phyloP scores from a whole-genome alignment of 1,284 basidiomycete species.

The Anthracocystis walkeri region DNA sequence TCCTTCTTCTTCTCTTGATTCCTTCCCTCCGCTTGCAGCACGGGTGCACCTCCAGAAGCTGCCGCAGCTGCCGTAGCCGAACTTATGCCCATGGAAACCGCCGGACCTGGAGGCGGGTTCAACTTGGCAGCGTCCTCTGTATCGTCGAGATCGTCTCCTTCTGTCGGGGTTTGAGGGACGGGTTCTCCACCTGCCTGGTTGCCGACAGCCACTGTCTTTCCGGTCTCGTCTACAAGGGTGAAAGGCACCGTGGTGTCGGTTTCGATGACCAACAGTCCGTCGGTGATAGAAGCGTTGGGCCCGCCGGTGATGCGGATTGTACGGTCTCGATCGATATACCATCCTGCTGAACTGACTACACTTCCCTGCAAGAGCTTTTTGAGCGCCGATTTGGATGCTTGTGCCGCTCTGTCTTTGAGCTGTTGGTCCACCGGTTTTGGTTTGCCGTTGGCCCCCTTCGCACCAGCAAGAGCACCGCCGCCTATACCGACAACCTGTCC shows the following conservation, averaged over 20 bases:
- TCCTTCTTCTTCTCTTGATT: conserved; percentile 42
- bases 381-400: conserved; percentile 50
- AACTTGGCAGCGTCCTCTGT: conserved; percentile 45
- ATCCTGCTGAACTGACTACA: conserved; percentile 58
- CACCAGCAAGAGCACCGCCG: conserved; percentile 47
- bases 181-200: conserved; percentile 47
- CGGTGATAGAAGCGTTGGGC: conserved; percentile 48
- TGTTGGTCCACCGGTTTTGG: conserved; percentile 47
- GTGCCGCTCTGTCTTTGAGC: conserved; percentile 33
- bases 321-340: conserved; percentile 60
- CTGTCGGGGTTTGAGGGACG: conserved; percentile 16
- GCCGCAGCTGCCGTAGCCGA: conserved; percentile 29
- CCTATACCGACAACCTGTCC: conserved; percentile 61
- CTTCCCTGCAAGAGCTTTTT: conserved; percentile 55
- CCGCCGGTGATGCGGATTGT: conserved; percentile 58
- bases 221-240: conserved; percentile 51
- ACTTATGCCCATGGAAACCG: conserved; percentile 28
- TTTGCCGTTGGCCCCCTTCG: conserved; percentile 36
- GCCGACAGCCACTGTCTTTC: conserved; percentile 50
- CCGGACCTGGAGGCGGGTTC: conserved; percentile 12
- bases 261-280: conserved; percentile 60
- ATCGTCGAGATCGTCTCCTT: conserved; percentile 21
- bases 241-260: conserved; percentile 54
- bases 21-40: conserved; percentile 29
- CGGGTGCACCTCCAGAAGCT: conserved; percentile 25